Evolutionary conservation across 257 asterid genomes (phyloP), one percentile per base, ranked within the genome.

Genomic region (Solanum ahanhuiri): DNA sequence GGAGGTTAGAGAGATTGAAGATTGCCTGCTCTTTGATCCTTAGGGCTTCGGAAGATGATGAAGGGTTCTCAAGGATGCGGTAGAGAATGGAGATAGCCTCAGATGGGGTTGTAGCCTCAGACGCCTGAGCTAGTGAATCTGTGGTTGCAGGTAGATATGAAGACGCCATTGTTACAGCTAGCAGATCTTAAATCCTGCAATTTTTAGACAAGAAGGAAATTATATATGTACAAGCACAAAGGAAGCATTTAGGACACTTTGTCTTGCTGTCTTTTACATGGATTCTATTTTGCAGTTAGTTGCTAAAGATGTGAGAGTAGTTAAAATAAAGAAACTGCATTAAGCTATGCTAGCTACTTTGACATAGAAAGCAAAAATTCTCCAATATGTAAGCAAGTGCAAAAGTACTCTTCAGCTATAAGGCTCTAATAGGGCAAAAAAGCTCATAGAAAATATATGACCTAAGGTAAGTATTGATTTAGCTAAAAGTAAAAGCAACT

Each of bases 1-100:
- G 91, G 73, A 91, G 91, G 83, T 91, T 92, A n/a, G 92, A 89
- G 60, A 91, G 90, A 77, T 91, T 91, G 71, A 90, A 83, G 34
- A 91, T 89, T 51, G 92, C 93, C 83, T 89, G 91, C 87, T 89
- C 93, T 73, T 91, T 91, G 82, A 89, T 89, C 77, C 89, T 89
- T 71, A 91, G 28, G 84, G 93, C 90, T 9, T 89, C 93, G 2
- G 91, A 75, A 83, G 93, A 89, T 66, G 92, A 88, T 37, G 93
- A 88, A 75, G 93, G 91, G 71, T 88, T 86, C 12, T 87, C 88
- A 58, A 91, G 92, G 82, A 89, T 85, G 72, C 81, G 79, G 37
- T 91, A 88, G 18, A 89, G 88, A 60, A 89, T 89, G 82, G 90
- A 69, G 85, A 91, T 88, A 48, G 92, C 86, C 75, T 91, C 93